Conservation (phyloP, 2,329 filamentous ascomycete species). For the Aureobasidium vineae region DNA sequence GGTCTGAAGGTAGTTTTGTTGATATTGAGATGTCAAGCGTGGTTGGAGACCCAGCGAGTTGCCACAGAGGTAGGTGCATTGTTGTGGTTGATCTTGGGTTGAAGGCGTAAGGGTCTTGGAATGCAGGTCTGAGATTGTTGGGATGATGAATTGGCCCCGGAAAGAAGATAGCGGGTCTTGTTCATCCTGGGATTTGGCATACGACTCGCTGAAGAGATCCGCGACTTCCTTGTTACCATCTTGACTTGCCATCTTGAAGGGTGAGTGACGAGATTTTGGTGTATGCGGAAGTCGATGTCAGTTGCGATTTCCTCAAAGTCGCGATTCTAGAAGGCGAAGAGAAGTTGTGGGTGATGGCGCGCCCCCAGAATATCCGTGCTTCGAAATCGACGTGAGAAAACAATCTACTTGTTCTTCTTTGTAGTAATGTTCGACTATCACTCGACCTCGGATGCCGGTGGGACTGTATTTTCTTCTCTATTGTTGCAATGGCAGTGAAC, state of each 20-base stretch:
- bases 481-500: background rate
- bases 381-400: background rate
- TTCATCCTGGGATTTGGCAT: constrained; percentile 35
- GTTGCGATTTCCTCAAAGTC: background rate
- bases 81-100: constrained; percentile 36
- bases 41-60: constrained; percentile 89
- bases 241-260: background rate
- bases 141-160: constrained; percentile 72
- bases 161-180: constrained; percentile 42
- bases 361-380: background rate
- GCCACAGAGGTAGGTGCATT: constrained; percentile 78
- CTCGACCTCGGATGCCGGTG: background rate
- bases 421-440: background rate
- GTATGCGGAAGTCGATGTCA: background rate
- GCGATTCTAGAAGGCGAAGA: background rate
- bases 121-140: constrained; percentile 68
- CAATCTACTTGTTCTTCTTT: background rate
- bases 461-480: background rate
- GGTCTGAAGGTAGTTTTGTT: constrained; percentile 72
- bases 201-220: constrained; percentile 23
- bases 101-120: constrained; percentile 44
- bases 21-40: constrained; percentile 60
- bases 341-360: constrained; percentile 2
- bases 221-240: background rate
- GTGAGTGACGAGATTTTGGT: no score